phyloP scores from a whole-genome alignment of 164 flowering plant genomes.

The Stephania japonica region DNA sequence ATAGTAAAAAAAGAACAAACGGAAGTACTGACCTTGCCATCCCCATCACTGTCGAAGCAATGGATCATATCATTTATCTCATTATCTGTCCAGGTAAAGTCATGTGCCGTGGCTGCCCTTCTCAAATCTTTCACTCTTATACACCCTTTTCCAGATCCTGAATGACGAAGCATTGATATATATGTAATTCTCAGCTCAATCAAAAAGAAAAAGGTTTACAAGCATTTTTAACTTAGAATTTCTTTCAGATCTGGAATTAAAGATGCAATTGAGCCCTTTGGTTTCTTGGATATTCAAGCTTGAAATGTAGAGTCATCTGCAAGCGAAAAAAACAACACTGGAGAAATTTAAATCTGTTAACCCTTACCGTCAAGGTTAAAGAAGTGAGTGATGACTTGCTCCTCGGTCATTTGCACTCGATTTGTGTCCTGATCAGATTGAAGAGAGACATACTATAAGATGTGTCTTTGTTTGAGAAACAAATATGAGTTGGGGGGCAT shows the following conservation, averaged over 20 bases:
- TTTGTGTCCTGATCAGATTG: slow-evolving; percentile 34
- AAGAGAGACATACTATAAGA: slow-evolving; percentile 4
- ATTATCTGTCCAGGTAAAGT: slow-evolving; percentile 79
- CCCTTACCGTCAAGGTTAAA: slow-evolving; percentile 76
- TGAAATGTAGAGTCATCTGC: neutral
- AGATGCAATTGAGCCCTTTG: neutral
- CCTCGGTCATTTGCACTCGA: slow-evolving; percentile 74
- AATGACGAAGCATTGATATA: neutral
- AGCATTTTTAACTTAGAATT: too few relatives aligned
- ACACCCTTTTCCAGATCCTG: slow-evolving; percentile 69
- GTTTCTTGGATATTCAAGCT: neutral
- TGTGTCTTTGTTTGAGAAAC: slow-evolving; percentile 10
- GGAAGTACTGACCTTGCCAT: slow-evolving; percentile 58
- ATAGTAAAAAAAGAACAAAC: neutral
- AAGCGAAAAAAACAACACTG: too few relatives aligned
- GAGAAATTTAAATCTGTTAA: too few relatives aligned
- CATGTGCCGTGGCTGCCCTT: slow-evolving; percentile 60
- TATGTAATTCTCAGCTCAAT: neutral
- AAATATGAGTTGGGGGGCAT: neutral
- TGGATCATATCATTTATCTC: slow-evolving; percentile 75
- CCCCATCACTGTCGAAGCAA: slow-evolving; percentile 66
- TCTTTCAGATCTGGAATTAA: too few relatives aligned
- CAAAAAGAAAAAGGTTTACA: neutral
- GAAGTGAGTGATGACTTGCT: slow-evolving; percentile 71
- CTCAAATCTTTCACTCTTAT: slow-evolving; percentile 50